These are phyloP conservation scores for Boletus rubroflammeus DNA, from an alignment of 768 basidiomycete species.

Conservation along the genomic window DNA sequence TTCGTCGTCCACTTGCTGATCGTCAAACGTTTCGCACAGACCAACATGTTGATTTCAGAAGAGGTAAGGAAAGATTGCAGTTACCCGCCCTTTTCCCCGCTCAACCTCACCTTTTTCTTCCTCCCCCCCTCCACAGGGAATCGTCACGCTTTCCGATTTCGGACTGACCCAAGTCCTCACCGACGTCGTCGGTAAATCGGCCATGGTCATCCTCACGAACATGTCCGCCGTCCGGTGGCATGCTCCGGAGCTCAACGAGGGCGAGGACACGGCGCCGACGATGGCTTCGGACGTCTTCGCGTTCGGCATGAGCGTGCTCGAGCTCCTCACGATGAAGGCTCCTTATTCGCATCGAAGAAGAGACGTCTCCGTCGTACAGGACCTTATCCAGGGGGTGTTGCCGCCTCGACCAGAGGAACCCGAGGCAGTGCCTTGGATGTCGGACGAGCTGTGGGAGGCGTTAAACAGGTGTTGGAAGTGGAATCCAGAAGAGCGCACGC, in stretches of 20 bases:
- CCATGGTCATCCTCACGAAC: constrained; percentile 43
- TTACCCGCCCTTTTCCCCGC: neutral
- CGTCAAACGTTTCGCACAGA: constrained; percentile 29
- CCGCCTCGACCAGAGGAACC: constrained; percentile 43
- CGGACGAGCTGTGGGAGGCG: constrained; percentile 46
- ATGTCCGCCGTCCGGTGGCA: constrained; percentile 54
- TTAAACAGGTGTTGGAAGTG: constrained; percentile 47
- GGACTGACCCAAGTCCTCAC: constrained; percentile 61
- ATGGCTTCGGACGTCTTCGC: constrained; percentile 53
- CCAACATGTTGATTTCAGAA: constrained; percentile 56
- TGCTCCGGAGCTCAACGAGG: constrained; percentile 55
- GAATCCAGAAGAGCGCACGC: constrained; percentile 37
- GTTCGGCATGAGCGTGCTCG: constrained; percentile 58
- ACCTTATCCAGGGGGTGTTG: constrained; percentile 36
- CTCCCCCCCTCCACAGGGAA: constrained; percentile 37
- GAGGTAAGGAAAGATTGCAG: constrained; percentile 30
- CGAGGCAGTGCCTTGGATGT: constrained; percentile 36
- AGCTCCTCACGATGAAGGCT: constrained; percentile 48
- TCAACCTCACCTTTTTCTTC: neutral
- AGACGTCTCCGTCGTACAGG: constrained; percentile 48
- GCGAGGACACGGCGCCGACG: constrained; percentile 40
- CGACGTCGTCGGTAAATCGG: constrained; percentile 49
- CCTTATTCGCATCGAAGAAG: constrained; percentile 51
- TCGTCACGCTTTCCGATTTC: constrained; percentile 59
- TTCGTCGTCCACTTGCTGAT: constrained; percentile 4